Evolutionary conservation across 352 stramenopile species (phyloP), one percentile per base, ranked within the genome.

Genomic region (Plasmopara halstedii): DNA sequence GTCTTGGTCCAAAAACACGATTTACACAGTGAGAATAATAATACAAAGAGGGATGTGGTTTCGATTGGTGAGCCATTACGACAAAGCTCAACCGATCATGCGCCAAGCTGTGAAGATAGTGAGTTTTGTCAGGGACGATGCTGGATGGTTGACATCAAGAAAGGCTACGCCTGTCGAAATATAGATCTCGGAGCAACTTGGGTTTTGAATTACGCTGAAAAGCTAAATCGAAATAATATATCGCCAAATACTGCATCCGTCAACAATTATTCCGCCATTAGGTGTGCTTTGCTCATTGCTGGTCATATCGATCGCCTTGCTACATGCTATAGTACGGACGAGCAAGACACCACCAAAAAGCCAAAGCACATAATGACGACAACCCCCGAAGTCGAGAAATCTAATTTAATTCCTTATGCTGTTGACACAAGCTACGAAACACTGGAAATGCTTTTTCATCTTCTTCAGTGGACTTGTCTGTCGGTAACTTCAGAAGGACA

Each of bases 1-100:
- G 58, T 93, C 29, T 49, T 93, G 13, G 79, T 85, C 0, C 69
- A 68, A 27, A 59, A 84, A 27, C 39, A 17, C n/a, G 53, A 65
- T 7, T 21, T n/a, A 25, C 36, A 53, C 27, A 32, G 25, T 15
- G 56, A 53, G 19, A 6, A 36, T 32, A 20, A 52, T 18, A 13
- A 4, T 31, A 10, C 11, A 29, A 14, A 36, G 10, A 46, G 8
- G 2, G 34, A 45, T 6, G 2, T 5, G 25, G 9, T 20, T 6
- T 41, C n/a, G 41, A 31, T 42, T 9, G 39, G 34, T 8, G 50
- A 60, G 15, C 0, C 39, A 46, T 10, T 6, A 26, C 31, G 45
- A 2, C 31, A 10, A 43, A 14, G 33, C 6, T 22, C 18, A 23
- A 17, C 19, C 25, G 29, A 39, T 18, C 7, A 4, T 29, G 6